phyloP scores from a whole-genome alignment of 768 basidiomycete species.

The Tylopilus felleus region DNA sequence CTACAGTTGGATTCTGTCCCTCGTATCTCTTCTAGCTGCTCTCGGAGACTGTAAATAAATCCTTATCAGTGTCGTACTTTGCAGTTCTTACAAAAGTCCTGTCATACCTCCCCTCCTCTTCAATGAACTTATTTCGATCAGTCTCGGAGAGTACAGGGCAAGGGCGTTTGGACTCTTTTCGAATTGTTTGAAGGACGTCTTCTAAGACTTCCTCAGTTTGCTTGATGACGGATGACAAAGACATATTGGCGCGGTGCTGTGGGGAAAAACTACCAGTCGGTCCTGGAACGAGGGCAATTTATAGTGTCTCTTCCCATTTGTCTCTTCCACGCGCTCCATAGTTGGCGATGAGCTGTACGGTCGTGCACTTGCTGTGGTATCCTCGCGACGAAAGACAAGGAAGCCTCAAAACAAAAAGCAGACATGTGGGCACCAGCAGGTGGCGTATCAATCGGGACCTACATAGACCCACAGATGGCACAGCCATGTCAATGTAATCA shows the following conservation, averaged over 20 bases:
- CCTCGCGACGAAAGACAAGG: constrained; percentile 18
- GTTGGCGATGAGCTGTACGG: background rate
- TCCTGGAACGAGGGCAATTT: constrained; percentile 7
- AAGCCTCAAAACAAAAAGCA: constrained; percentile 12
- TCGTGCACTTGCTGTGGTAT: constrained; percentile 4
- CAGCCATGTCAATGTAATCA: background rate
- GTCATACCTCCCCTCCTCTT: constrained; percentile 7
- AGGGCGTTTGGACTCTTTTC: background rate
- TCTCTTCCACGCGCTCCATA: background rate
- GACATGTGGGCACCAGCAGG: background rate
- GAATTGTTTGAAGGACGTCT: background rate
- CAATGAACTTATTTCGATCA: background rate
- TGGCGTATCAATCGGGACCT: background rate
- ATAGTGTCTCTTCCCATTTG: background rate
- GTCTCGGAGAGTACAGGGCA: constrained; percentile 2
- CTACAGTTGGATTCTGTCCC: background rate
- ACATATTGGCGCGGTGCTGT: constrained; percentile 1
- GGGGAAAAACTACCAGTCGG: background rate
- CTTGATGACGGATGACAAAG: background rate
- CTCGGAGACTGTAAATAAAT: constrained; percentile 7
- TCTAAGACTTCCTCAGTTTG: background rate
- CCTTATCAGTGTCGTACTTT: background rate
- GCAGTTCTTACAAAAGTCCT: background rate
- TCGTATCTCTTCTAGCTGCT: background rate
- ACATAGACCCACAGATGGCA: background rate